Base-by-base conservation (phyloP, 169 alveolate species). In the Toxoplasma gondii region DNA sequence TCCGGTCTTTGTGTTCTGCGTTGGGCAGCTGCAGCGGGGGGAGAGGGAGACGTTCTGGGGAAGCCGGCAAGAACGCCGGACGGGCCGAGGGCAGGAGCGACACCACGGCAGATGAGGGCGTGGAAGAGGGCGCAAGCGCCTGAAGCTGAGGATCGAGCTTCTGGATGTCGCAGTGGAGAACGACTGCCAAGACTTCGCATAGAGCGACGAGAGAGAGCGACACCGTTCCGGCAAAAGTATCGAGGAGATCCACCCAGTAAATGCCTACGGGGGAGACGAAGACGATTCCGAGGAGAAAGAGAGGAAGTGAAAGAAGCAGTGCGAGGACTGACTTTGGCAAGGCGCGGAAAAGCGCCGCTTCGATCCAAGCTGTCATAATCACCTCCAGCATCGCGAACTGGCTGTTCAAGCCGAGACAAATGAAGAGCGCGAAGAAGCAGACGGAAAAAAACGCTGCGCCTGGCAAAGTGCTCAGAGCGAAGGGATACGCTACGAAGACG, bases 161-260 rank as follows among this genome's bases (percentile, higher is more conserved):
- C 39, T n/a, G 44, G 44, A 82, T 16, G 34, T 82, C 64, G 88
- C 41, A 82, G 64, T 39, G 53, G n/a, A 39, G 64, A 10, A 82
- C 88, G 36, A 82, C 88, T 19, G 88, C 88, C 34, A 82, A 64
- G 7, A 82, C 88, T 41, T 82, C 88, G 64, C 53, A 36, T 22
- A 82, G 39, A 9, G 88, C 88, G 39, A 82, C 88, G 64, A 82
- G 67, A 82, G 19, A 82, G 38, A 82, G 64, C 17, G 88, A 36
- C 31, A 82, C 53, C 0, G 88, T 41, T 22, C 88, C 88, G 22
- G 88, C 64, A 22, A 82, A 82, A 64, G 53, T 41, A 22, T 82
- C 88, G 17, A 82, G 64, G 41, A 82, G 64, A 31, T 82, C 64
- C 53, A 82, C 88, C 88, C 88, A 82, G 64, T 82, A 82, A 38